A percentile compares a stretch with the other conserved stretches of the same genome.
phyloP scores from a whole-genome alignment of 495 filamentous ascomycete species.

The Darksidea phi region DNA sequence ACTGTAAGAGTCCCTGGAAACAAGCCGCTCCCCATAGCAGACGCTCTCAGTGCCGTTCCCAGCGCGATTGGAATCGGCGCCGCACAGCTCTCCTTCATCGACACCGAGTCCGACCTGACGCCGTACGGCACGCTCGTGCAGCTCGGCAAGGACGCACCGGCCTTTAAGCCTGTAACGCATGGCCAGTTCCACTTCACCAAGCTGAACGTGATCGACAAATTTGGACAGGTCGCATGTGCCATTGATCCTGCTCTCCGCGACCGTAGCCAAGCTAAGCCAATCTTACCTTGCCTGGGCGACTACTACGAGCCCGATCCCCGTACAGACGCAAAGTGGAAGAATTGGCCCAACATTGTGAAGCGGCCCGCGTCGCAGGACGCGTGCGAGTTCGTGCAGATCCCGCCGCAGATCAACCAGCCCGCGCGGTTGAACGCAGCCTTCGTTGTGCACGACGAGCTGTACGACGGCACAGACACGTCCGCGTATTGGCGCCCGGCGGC shows the following conservation, averaged over 20 bases:
- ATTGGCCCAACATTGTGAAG: neutral
- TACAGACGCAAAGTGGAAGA: too few species aligned
- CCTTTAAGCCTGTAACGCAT: slow-evolving; percentile 23
- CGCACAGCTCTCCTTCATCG: slow-evolving; percentile 18
- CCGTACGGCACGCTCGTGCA: slow-evolving; percentile 36
- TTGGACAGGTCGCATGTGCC: slow-evolving; percentile 44
- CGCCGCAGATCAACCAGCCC: slow-evolving; percentile 52
- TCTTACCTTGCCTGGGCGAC: neutral
- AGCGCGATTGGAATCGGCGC: neutral
- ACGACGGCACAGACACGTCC: neutral
- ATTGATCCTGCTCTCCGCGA: slow-evolving; percentile 40
- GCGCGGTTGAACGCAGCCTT: slow-evolving; percentile 49
- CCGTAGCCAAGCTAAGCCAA: neutral
- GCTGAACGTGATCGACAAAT: slow-evolving; percentile 57
- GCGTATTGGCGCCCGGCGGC: slow-evolving; percentile 1
- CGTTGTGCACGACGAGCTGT: slow-evolving; percentile 13
- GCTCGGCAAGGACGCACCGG: neutral
- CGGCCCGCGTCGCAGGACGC: slow-evolving; percentile 16
- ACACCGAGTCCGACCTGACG: slow-evolving; percentile 35
- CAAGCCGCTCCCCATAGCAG: slow-evolving; percentile 21
- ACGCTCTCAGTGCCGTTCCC: neutral
- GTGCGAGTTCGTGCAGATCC: slow-evolving; percentile 49
- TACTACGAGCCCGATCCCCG: slow-evolving; percentile 21
- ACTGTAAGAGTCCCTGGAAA: slow-evolving; percentile 26
- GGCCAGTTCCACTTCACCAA: slow-evolving; percentile 27